phyloP scores from a whole-genome alignment of 2,329 filamentous ascomycete species.

The Aspergillus hiratsukae region DNA sequence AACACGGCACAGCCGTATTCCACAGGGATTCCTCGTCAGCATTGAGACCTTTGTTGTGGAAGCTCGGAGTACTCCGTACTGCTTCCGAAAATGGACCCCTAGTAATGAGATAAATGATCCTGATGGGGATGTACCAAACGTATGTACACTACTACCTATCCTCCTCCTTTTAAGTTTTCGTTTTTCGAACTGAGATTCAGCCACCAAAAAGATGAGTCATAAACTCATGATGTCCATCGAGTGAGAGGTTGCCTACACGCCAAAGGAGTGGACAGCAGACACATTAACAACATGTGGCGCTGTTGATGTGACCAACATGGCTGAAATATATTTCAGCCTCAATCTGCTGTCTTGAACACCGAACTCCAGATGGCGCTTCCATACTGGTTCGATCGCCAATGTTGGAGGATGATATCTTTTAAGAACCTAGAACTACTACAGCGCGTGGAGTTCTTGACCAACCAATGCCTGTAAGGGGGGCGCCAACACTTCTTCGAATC shows the following conservation, averaged over 20 bases:
- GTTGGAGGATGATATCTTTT: not conserved
- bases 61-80: not conserved
- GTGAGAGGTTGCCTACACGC: not conserved
- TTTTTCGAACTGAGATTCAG: not conserved
- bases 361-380: not conserved
- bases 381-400: not conserved
- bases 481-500: not conserved
- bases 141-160: not conserved
- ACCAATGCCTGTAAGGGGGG: constrained; percentile 2
- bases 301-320: not conserved
- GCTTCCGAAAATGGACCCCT: not conserved
- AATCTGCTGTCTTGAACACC: not conserved
- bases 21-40: not conserved
- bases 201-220: not conserved
- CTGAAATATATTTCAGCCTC: not conserved
- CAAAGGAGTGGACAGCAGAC: not conserved
- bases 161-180: not conserved
- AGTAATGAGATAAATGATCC: too few species aligned
- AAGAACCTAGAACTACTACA: too few species aligned
- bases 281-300: not conserved
- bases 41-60: not conserved
- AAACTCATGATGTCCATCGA: not conserved
- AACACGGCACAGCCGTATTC: not conserved
- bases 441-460: not conserved
- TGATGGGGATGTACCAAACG: too few species aligned